Percentiles rank a stretch among this genome's conserved stretches.
Conservation (phyloP, 2,329 filamentous ascomycete genomes). For the Epichloe sibirici region DNA sequence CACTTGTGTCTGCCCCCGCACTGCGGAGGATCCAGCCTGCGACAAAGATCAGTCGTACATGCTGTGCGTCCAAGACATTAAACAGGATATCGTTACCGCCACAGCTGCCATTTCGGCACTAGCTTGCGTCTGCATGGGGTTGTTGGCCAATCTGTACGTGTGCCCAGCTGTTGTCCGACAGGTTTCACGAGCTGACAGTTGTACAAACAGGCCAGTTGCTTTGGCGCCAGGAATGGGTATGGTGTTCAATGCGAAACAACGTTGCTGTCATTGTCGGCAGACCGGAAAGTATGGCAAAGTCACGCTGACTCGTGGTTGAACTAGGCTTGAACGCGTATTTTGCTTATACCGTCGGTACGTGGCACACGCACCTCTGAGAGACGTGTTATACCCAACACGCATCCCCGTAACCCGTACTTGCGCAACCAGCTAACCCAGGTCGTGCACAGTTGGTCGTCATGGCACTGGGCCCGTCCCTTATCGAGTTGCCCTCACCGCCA, state of each 20-base stretch:
- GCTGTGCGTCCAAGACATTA: slow-evolving; percentile 51
- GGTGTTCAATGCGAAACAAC: slow-evolving; percentile 1
- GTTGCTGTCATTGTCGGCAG: neutral
- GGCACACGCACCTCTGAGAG: neutral
- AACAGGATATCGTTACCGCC: slow-evolving; percentile 70
- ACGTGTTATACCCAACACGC: slow-evolving; percentile 8
- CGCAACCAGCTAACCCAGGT: slow-evolving; percentile 6
- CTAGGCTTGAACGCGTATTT: slow-evolving; percentile 72
- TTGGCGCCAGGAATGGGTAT: slow-evolving; percentile 32
- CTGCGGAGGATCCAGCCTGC: slow-evolving; percentile 40
- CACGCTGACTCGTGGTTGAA: neutral
- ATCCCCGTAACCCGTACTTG: neutral
- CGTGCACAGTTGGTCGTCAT: slow-evolving; percentile 51
- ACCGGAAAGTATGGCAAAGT: neutral
- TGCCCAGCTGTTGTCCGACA: neutral
- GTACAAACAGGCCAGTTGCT: slow-evolving; percentile 19
- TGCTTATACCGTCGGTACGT: slow-evolving; percentile 47
- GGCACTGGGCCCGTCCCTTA: slow-evolving; percentile 65
- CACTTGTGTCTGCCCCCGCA: slow-evolving; percentile 58
- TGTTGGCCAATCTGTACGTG: slow-evolving; percentile 61
- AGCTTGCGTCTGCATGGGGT: slow-evolving; percentile 70
- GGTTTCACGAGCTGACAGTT: slow-evolving; percentile 4
- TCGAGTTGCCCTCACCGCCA: slow-evolving; percentile 65
- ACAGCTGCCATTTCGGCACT: slow-evolving; percentile 74
- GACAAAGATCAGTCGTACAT: slow-evolving; percentile 43